phyloP scores from a whole-genome alignment of 2,329 filamentous ascomycete genomes.

The Phialophora tarda region DNA sequence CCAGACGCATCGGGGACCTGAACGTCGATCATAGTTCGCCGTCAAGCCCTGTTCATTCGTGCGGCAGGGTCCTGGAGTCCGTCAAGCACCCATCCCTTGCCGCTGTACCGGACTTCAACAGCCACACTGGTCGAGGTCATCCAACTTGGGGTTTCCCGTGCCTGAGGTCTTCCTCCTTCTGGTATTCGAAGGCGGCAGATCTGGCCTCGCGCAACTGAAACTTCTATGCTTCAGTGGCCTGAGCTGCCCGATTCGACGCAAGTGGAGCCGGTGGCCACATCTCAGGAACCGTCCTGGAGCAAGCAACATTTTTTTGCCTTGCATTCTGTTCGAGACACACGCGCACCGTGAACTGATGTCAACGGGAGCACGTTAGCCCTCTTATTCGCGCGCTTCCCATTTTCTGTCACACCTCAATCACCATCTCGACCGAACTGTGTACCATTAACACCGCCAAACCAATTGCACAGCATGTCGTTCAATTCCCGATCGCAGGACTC shows the following conservation, averaged over 20 bases:
- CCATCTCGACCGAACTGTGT: neutral
- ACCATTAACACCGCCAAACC: neutral
- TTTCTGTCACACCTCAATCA: conserved; percentile 11
- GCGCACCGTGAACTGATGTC: conserved; percentile 23
- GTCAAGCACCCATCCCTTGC: conserved; percentile 33
- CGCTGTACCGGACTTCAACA: conserved; percentile 18
- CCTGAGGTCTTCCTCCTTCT: conserved; percentile 28
- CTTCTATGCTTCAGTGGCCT: conserved; percentile 14
- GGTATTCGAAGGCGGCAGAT: conserved; percentile 31
- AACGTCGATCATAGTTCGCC: conserved; percentile 18
- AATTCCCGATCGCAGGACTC: neutral
- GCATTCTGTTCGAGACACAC: conserved; percentile 36
- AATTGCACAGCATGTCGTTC: conserved; percentile 8
- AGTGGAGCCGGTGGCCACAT: conserved; percentile 26
- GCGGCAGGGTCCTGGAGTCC: conserved; percentile 3
- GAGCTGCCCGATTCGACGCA: conserved; percentile 20
- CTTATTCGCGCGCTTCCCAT: conserved; percentile 16
- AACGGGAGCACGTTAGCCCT: conserved; percentile 12
- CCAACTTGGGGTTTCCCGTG: conserved; percentile 25
- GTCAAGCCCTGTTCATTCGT: conserved; percentile 17
- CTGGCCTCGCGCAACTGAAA: conserved; percentile 28
- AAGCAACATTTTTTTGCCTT: conserved; percentile 36
- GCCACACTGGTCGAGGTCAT: conserved; percentile 25
- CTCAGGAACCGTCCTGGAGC: conserved; percentile 28
- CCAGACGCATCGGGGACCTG: conserved; percentile 9